Percentiles rank a stretch among this genome's conserved stretches.
Conservation (phyloP, 1,139 yeast species). For the Yamadazyma diddensiae region DNA sequence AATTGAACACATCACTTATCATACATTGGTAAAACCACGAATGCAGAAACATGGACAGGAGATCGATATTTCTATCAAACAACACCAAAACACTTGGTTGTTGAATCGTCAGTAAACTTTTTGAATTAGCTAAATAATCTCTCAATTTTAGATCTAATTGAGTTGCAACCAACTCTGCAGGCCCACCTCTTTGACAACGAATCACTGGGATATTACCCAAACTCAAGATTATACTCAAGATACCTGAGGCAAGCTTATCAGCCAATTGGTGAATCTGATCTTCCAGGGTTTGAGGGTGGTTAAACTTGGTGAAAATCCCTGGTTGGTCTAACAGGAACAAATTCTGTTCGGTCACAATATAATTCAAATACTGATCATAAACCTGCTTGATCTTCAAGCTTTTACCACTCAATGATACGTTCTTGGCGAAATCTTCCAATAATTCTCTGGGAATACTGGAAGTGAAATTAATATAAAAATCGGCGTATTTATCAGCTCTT, state of each 20-base stretch:
- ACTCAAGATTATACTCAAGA: slow-evolving; percentile 72
- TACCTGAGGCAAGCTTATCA: slow-evolving; percentile 70
- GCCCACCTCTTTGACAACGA: slow-evolving; percentile 88
- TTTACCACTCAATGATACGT: slow-evolving; percentile 70
- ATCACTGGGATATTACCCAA: slow-evolving; percentile 81
- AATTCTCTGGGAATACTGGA: slow-evolving; percentile 73
- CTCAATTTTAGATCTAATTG: slow-evolving; percentile 79
- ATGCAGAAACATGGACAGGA: slow-evolving; percentile 92
- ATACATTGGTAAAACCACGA: slow-evolving; percentile 98
- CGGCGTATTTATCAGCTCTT: slow-evolving; percentile 69
- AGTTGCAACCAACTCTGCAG: slow-evolving; percentile 91
- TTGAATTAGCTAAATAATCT: slow-evolving; percentile 76
- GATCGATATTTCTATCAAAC: slow-evolving; percentile 84
- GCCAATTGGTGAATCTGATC: slow-evolving; percentile 69
- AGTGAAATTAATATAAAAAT: slow-evolving; percentile 81
- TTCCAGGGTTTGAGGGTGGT: slow-evolving; percentile 70
- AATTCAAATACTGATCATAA: slow-evolving; percentile 89
- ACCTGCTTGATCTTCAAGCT: slow-evolving; percentile 77
- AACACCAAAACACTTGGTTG: slow-evolving; percentile 77
- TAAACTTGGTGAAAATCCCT: slow-evolving; percentile 64
- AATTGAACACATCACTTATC: slow-evolving; percentile 86
- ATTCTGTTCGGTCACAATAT: slow-evolving; percentile 89
- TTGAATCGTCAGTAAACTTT: slow-evolving; percentile 23
- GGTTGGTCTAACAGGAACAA: slow-evolving; percentile 75
- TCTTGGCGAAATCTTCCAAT: slow-evolving; percentile 84